A percentile compares a stretch with the other conserved stretches of the same genome.
Evolutionary conservation across 2,329 filamentous ascomycete genomes (phyloP).

Genomic region (Zasmidium citrigriseum): DNA sequence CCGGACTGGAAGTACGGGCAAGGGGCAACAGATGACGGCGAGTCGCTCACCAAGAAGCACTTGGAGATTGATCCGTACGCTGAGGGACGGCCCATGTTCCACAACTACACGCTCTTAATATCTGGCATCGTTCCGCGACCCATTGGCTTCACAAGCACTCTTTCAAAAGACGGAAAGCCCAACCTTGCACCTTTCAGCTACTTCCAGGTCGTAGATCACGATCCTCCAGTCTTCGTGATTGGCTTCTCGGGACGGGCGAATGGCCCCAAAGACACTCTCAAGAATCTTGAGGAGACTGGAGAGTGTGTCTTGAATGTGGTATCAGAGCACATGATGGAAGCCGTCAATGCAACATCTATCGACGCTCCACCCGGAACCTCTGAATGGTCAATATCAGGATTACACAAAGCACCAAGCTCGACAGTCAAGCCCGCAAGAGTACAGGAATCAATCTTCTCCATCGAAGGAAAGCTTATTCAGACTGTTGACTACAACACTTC

Average conservation of each 20-base stretch:
- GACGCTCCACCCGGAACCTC: not conserved
- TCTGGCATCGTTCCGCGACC: constrained; percentile 80
- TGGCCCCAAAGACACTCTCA: not conserved
- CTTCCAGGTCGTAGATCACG: constrained; percentile 5
- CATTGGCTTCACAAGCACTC: constrained; percentile 65
- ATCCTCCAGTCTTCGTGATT: constrained; percentile 4
- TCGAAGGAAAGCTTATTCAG: not conserved
- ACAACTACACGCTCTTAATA: constrained; percentile 93
- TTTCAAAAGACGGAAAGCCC: constrained; percentile 58
- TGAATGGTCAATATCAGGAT: not conserved
- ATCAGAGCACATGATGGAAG: constrained; percentile 3
- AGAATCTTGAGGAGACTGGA: constrained; percentile 3
- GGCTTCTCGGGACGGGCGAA: not conserved
- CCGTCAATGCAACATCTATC: not conserved
- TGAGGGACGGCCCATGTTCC: constrained; percentile 63
- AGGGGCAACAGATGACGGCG: constrained; percentile 62
- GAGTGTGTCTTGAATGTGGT: constrained; percentile 3
- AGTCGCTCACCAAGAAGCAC: constrained; percentile 59
- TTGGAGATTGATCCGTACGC: constrained; percentile 80
- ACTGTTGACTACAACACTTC: not conserved
- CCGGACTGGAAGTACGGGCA: constrained; percentile 67
- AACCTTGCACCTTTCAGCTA: constrained; percentile 7
- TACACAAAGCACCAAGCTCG: not conserved
- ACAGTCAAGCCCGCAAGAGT: constrained; percentile 2
- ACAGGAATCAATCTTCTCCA: constrained; percentile 1